phyloP scores from a whole-genome alignment of 768 basidiomycete genomes.

The Pholiota microspora region DNA sequence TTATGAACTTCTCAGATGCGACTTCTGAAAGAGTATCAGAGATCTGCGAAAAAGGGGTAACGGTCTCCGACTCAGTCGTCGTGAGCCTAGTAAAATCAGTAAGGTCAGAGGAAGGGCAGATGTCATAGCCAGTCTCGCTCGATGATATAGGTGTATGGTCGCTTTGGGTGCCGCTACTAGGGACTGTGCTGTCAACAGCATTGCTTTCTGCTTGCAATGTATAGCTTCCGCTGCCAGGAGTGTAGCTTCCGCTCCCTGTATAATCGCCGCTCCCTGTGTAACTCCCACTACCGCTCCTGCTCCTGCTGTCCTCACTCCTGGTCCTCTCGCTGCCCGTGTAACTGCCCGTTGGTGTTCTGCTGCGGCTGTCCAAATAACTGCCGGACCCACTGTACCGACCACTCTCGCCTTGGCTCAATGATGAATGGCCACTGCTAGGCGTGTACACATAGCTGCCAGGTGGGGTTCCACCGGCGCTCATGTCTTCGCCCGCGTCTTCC shows the following conservation, averaged over 20 bases:
- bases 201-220: slow-evolving; percentile 11
- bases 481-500: slow-evolving; percentile 55
- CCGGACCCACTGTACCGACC: slow-evolving; percentile 6
- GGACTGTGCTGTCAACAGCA: slow-evolving; percentile 8
- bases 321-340: slow-evolving; percentile 11
- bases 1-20: slow-evolving; percentile 39
- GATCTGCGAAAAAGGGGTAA: slow-evolving; percentile 34
- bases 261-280: slow-evolving; percentile 17
- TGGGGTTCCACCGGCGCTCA: slow-evolving; percentile 13
- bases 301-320: slow-evolving; percentile 41
- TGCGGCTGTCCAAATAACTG: slow-evolving; percentile 11
- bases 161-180: slow-evolving; percentile 17
- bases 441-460: slow-evolving; percentile 24
- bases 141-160: slow-evolving; percentile 34
- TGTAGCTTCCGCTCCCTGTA: slow-evolving; percentile 26
- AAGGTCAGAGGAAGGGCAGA: slow-evolving; percentile 52
- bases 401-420: slow-evolving; percentile 15
- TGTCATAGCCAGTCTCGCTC: slow-evolving; percentile 51
- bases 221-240: slow-evolving; percentile 27
- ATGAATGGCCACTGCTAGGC: slow-evolving; percentile 22
- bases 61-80: slow-evolving; percentile 25
- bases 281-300: slow-evolving; percentile 20
- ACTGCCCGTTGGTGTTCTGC: slow-evolving; percentile 5
- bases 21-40: slow-evolving; percentile 30
- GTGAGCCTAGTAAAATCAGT: slow-evolving; percentile 37